Evolutionary conservation across 192 early-diverging fungal genomes (phyloP), one percentile per base, ranked within the genome.

Genomic region (Cladochytrium replicatum): DNA sequence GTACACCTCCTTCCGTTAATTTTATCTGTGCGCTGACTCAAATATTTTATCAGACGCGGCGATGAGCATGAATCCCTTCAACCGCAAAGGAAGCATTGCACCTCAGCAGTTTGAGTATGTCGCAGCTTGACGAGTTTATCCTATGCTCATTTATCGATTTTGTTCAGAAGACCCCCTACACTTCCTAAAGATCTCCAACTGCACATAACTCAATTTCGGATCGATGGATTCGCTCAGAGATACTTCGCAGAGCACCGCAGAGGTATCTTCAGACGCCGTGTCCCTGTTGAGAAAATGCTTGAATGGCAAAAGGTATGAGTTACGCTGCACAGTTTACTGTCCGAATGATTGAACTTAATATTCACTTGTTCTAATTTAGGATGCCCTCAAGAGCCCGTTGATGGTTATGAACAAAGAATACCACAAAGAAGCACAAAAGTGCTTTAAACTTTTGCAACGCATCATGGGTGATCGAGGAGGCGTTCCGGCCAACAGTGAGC

Each of bases 281-380:
- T 97, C 5, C 88, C 94, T 2, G 61, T 93, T 41, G 86, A 92
- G 26, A 85, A 95, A 54, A 83, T 95, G 84, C 54, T 95, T 2
- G 74, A 76, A 23, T 88, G 73, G 63, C 78, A 81, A 65, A 88
- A 79, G 54, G 81, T 78, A 32, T 32, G 31, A 27, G 30, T 6
- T 45, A n/a, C n/a, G n/a, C n/a, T n/a, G n/a, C n/a, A n/a, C n/a
- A 4, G n/a, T 7, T 17, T 23, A 31, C 23, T 41, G 22, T 37
- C 34, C 24, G 41, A 19, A 21, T 13, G 49, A 46, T 24, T 19
- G 5, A 19, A 17, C 9, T 46, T 51, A 23, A 11, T 42, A 11
- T 13, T 48, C 25, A 19, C 4, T 32, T 17, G 44, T 9, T 17
- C 63, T 61, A 41, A 55, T 63, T 1, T 57, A 87, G 68, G 87